Evolutionary conservation across 2,329 filamentous ascomycete species (phyloP), one percentile per base, ranked within the genome.

Genomic region (Eutypella sp.): DNA sequence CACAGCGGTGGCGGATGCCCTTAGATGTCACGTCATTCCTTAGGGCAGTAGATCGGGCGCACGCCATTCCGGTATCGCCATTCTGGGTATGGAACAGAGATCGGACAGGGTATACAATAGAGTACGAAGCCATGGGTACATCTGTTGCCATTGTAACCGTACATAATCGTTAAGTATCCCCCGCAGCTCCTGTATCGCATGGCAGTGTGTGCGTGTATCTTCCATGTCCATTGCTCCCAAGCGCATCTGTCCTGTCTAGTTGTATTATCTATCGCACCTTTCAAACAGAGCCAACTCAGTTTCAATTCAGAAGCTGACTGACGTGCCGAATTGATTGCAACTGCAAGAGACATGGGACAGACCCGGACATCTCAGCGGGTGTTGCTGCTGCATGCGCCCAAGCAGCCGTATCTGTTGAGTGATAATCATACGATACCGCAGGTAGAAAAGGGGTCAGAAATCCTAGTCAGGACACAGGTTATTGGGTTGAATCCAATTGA

Each of bases 401-500:
- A 33, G 29, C 29, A 33, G 29, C 29, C 29, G 11, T 33, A 33
- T 15, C 29, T 15, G 29, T 11, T 33, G 6, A 33, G 5, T 33
- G 29, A 33, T 33, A 15, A 15, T n/a, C 29, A 33, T n/a, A n/a
- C 29, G 5, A n/a, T 33, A 15, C 29, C 29, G 16, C 6, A 33
- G 13, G 16, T n/a, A 6, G 29, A 33, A 15, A n/a, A 29, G 13
- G 25, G 16, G 5, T 33, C 29, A n/a, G 29, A 33, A 15, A 33
- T 33, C 29, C 29, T 33, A 15, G 29, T 33, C 29, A 11, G 29
- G 58, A 76, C 81, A 1, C 68, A 75, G 31, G 78, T 78, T 11
- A 82, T 88, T 54, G 85, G 86, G 0, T 66, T 90, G 31, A 90
- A 90, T 56, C 87, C 87, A 0, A 85, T 90, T 45, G 87, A 88